Percentiles rank a stretch among this genome's conserved stretches.
Conservation (phyloP, 2,329 filamentous ascomycete species). For the Neofusicoccum kwambonambiense region DNA sequence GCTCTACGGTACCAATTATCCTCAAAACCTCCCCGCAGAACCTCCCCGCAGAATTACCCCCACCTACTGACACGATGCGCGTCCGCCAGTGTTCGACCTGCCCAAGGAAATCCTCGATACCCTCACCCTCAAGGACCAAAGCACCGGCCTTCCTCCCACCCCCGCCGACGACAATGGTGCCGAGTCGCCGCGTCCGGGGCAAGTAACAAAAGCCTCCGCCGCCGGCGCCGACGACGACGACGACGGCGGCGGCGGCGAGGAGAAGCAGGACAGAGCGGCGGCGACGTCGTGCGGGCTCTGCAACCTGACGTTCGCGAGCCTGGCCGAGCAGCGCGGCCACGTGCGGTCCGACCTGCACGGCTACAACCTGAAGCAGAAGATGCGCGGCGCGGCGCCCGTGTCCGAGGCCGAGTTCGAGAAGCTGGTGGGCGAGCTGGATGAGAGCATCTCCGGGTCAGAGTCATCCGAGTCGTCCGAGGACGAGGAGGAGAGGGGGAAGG, state of each 20-base stretch:
- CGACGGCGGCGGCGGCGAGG: slow-evolving; percentile 32
- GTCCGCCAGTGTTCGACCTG: slow-evolving; percentile 71
- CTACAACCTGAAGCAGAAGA: slow-evolving; percentile 92
- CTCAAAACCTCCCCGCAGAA: background rate
- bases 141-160: slow-evolving; percentile 21
- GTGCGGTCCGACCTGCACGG: slow-evolving; percentile 86
- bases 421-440: slow-evolving; percentile 80
- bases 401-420: slow-evolving; percentile 83
- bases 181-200: background rate
- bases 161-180: slow-evolving; percentile 2
- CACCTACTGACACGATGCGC: slow-evolving; percentile 15
- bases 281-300: slow-evolving; percentile 82
- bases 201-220: background rate
- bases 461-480: slow-evolving; percentile 68
- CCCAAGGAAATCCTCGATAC: slow-evolving; percentile 70
- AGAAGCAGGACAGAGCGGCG: slow-evolving; percentile 44
- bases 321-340: slow-evolving; percentile 82
- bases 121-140: slow-evolving; percentile 56
- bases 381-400: slow-evolving; percentile 70
- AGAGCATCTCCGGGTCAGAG: slow-evolving; percentile 86
- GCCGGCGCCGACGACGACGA: slow-evolving; percentile 21
- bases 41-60: background rate
- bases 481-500: slow-evolving; percentile 58
- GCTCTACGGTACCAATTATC: slow-evolving; percentile 34
- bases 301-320: slow-evolving; percentile 64